phyloP scores from a whole-genome alignment of 2,329 filamentous ascomycete genomes.

The Neopestalotiopsis rosae region DNA sequence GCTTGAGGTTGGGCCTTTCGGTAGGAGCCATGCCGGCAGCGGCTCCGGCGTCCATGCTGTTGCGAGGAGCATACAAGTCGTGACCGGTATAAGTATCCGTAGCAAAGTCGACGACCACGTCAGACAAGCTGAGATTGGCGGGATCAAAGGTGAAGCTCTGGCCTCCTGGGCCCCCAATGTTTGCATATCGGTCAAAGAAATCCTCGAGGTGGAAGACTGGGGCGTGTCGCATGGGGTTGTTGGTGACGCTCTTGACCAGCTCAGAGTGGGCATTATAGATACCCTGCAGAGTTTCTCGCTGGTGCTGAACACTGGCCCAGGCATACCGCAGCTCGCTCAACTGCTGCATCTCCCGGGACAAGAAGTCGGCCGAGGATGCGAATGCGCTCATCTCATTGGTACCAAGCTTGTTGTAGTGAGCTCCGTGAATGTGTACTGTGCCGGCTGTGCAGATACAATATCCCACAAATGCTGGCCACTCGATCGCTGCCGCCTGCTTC shows the following conservation, averaged over 20 bases:
- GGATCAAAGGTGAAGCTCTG: slow-evolving; percentile 71
- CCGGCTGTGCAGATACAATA: slow-evolving; percentile 88
- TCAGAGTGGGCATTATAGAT: slow-evolving; percentile 82
- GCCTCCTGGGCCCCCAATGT: slow-evolving; percentile 62
- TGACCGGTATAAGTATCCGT: slow-evolving; percentile 60
- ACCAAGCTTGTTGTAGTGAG: slow-evolving; percentile 70
- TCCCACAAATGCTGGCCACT: slow-evolving; percentile 86
- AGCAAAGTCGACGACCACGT: slow-evolving; percentile 66
- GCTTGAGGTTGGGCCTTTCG: slow-evolving; percentile 51
- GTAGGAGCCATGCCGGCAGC: not conserved
- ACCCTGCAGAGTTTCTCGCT: slow-evolving; percentile 77
- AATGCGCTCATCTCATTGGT: slow-evolving; percentile 65
- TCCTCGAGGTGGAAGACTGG: slow-evolving; percentile 85
- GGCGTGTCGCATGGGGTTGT: slow-evolving; percentile 73
- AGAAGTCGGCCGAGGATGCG: slow-evolving; percentile 67
- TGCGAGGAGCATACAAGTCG: slow-evolving; percentile 52
- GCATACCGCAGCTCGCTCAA: slow-evolving; percentile 75
- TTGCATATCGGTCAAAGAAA: slow-evolving; percentile 81
- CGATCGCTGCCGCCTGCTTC: slow-evolving; percentile 73
- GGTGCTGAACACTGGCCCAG: slow-evolving; percentile 81
- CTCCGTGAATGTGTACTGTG: slow-evolving; percentile 86
- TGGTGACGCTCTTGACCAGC: slow-evolving; percentile 74
- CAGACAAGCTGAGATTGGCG: slow-evolving; percentile 73
- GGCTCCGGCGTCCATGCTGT: slow-evolving; percentile 23
- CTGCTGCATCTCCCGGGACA: slow-evolving; percentile 81